Base-by-base conservation (phyloP, 495 filamentous ascomycete species). In the Hypoxylon perforatum region DNA sequence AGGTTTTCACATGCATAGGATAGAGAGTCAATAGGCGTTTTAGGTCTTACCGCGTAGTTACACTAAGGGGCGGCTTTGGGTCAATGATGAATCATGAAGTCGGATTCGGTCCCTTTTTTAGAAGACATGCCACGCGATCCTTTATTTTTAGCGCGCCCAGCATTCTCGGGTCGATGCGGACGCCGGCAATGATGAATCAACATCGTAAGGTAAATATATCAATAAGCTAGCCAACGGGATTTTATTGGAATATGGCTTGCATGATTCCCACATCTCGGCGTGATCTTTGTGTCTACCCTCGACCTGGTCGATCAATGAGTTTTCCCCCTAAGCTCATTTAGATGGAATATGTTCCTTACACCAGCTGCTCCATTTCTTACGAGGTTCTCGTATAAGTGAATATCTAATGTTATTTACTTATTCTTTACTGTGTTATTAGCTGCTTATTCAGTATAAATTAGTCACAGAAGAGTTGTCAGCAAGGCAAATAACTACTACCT, bases 51-150 rank as follows among this genome's bases (percentile, higher is more conserved):
- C 11, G 11, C n/a, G n/a, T n/a, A n/a, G n/a, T n/a, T n/a, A n/a
- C n/a, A n/a, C n/a, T n/a, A n/a, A n/a, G n/a, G n/a, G n/a, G n/a
- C n/a, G n/a, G n/a, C n/a, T n/a, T n/a, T n/a, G 22, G 14, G 17
- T 15, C 28, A 50, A 38, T 61, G 57, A 61, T 67, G 63, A 61
- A 67, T 61, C 63, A 67, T 67, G 25, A 39, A 28, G 36, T 61
- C 38, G 25, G 23, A 28, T 44, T 23, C 25, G 50, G 45, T 42
- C 1, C 23, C 18, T 38, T 33, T 23, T 11, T 2, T n/a, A n/a
- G 25, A 50, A 57, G 9, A 35, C 36, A 49, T 48, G 18, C 19
- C 4, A 41, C 35, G 19, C 46, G 36, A 25, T 17, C 11, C 14
- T 12, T 48, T 15, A 10, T 38, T 63, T 30, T 53, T 54, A 46